Evolutionary conservation across 148 eudicot species (phyloP), one percentile per base, ranked within the genome.

Genomic region (Chenopodium album): DNA sequence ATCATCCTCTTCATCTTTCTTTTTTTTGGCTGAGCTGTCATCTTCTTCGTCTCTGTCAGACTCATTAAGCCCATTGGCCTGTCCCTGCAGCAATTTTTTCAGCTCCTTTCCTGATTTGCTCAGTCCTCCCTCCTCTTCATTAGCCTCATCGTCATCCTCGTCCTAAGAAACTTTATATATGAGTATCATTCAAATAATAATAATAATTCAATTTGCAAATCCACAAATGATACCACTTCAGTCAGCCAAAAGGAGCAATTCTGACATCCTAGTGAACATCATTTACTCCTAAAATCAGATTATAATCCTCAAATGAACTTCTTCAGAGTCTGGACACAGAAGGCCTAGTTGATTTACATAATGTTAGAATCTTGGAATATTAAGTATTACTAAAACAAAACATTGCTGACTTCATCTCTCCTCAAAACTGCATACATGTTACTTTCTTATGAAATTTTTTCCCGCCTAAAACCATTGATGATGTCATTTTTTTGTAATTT

Each of bases 51-150:
- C 83, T 26, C 86, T 89, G 83, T 92, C 97, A 71, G 99, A 95
- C 74, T 95, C 99, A 87, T 92, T 85, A 71, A 93, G 85, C 52
- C 94, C 98, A 84, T 85, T 90, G 75, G 91, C 73, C 79, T 84
- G 82, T 62, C 99, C 99, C 76, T 93, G 98, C 84, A 95, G 97
- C 85, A 95, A 78, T 82, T 95, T 95, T 88, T 95, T 92, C 90
- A 95, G 86, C 88, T 95, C 99, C 84, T 89, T 95, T 71, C 99
- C 99, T 70, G 99, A 95, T 89, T 91, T 92, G 86, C 99, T 95
- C 82, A 95, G 89, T 52, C 94, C 96, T 69, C 98, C 99, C 82
- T 89, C 98, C 83, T 91, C 91, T 81, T 90, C 95, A 60, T 93
- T 85, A 76, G 54, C 85, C 68, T 89, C 94, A 20, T 93, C 97